phyloP scores from a whole-genome alignment of 2,329 filamentous ascomycete species.

The Lachnum nothofagi region DNA sequence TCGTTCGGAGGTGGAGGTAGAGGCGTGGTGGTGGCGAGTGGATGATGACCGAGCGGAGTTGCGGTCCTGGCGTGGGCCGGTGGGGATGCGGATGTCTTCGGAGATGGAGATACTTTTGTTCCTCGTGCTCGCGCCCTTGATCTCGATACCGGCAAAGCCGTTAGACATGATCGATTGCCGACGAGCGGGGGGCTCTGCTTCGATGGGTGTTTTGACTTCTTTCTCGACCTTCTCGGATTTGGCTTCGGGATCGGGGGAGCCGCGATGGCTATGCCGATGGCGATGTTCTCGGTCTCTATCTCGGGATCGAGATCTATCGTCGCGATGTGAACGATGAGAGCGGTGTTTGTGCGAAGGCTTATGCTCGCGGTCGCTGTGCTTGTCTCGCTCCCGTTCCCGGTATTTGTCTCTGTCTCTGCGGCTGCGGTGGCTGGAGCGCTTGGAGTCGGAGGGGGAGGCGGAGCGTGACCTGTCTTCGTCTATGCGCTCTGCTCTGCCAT shows the following conservation, averaged over 20 bases:
- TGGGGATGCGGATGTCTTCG: slow-evolving; percentile 28
- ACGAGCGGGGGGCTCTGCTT: slow-evolving; percentile 13
- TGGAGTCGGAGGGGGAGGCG: slow-evolving; percentile 56
- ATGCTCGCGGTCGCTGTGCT: slow-evolving; percentile 40
- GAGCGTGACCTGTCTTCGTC: slow-evolving; percentile 57
- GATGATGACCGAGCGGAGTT: slow-evolving; percentile 26
- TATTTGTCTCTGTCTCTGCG: slow-evolving; percentile 54
- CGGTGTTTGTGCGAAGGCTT: slow-evolving; percentile 37
- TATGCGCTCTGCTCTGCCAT: slow-evolving; percentile 34
- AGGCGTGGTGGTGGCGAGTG: slow-evolving; percentile 16
- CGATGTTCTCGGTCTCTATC: slow-evolving; percentile 42
- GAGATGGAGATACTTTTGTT: slow-evolving; percentile 18
- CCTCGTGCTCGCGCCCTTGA: slow-evolving; percentile 30
- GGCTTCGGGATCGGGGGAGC: slow-evolving; percentile 21
- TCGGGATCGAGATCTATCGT: slow-evolving; percentile 39
- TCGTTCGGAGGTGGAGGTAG: slow-evolving; percentile 32
- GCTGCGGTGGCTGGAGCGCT: slow-evolving; percentile 54
- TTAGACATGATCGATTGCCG: slow-evolving; percentile 20
- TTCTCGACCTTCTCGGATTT: slow-evolving; percentile 9
- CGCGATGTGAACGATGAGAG: slow-evolving; percentile 47
- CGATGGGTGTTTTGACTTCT: slow-evolving; percentile 14
- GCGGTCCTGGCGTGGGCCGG: slow-evolving; percentile 28
- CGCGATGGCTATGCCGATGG: slow-evolving; percentile 25
- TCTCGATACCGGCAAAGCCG: slow-evolving; percentile 27
- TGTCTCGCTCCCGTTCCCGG: slow-evolving; percentile 40